phyloP scores from a whole-genome alignment of 352 stramenopile species.

The Thalassiosira tumida region DNA sequence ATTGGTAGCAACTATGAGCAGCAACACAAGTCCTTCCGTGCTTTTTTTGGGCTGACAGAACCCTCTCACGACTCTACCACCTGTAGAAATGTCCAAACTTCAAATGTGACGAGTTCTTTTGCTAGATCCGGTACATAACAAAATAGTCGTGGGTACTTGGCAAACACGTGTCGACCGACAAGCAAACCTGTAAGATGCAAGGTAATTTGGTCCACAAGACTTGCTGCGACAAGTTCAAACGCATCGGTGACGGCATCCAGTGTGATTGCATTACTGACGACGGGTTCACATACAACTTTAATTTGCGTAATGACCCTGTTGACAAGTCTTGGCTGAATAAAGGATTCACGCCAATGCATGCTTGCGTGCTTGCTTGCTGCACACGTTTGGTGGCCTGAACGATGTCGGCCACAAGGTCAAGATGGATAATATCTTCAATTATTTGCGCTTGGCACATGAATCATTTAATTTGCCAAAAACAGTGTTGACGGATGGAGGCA shows the following conservation, averaged over 20 bases:
- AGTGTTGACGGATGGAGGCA: slow-evolving; percentile 42
- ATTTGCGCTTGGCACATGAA: slow-evolving; percentile 6
- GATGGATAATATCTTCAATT: slow-evolving; percentile 60
- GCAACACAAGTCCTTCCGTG: not conserved
- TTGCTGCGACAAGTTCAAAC: slow-evolving; percentile 46
- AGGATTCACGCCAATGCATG: slow-evolving; percentile 37
- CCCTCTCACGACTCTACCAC: slow-evolving; percentile 29
- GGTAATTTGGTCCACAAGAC: slow-evolving; percentile 40
- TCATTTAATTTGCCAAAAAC: slow-evolving; percentile 5
- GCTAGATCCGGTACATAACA: slow-evolving; percentile 35
- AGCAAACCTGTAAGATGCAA: slow-evolving; percentile 62
- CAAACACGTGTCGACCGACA: slow-evolving; percentile 36
- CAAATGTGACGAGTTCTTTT: slow-evolving; percentile 66
- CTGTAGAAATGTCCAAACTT: slow-evolving; percentile 64
- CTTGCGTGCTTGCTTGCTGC: slow-evolving; percentile 1
- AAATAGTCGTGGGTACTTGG: slow-evolving; percentile 58
- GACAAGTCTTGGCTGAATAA: slow-evolving; percentile 20
- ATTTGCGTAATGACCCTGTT: slow-evolving; percentile 59
- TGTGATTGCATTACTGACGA: slow-evolving; percentile 62
- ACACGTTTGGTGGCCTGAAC: slow-evolving; percentile 38
- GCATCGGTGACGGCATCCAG: slow-evolving; percentile 65
- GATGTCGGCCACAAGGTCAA: slow-evolving; percentile 46
- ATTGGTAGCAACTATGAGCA: slow-evolving; percentile 23
- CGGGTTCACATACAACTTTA: slow-evolving; percentile 65
- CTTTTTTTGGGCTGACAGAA: slow-evolving; percentile 69